Base-by-base conservation (phyloP, 2,329 filamentous ascomycete genomes). In the Pseudofabraea citricarpa region DNA sequence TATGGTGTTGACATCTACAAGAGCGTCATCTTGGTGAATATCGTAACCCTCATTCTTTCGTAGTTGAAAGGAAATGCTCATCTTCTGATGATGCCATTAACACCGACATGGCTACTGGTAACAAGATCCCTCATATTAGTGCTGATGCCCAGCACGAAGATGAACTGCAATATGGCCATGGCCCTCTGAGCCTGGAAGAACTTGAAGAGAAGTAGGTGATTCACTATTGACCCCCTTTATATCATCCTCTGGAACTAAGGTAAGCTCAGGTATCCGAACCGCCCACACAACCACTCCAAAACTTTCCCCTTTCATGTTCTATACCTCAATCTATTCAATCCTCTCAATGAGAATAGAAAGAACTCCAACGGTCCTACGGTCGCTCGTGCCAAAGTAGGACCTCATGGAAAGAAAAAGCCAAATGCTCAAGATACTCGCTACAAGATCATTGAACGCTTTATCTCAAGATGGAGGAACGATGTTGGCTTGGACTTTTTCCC, bases 401-500 rank as follows among this genome's bases (percentile, higher is more conserved):
- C 79, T 1, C 71, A 80, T 51, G 79, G 81, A 7, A 65, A 69
- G 66, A 52, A 36, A 5, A 79, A 76, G 41, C 69, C 80, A 7
- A 83, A 81, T 3, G 83, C 88, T 0, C 81, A 91, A 52, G 90
- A 96, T 61, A 77, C 85, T 49, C 81, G 89, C 27, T 79, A 85
- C 1, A 79, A 82, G 55, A 86, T 96, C 52, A 89, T 98, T 51
- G 80, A 90, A 43, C 75, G 84, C 6, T 98, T 95, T 68, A 88
- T 98, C 54, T 76, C 78, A 12, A 77, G 81, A 62, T 98, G 93
- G 93, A 80, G 90, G 29, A 80, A 81, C 44, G 83, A 95, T 48
- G 90, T 96, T 18, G 93, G 93, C 20, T 71, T 88, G 54, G 93
- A 98, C 64, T 87, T 98, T 56, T 97, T 93, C 60, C 93, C 93